These are phyloP conservation scores for Tarenaya hassleriana DNA, from an alignment of 345 rosid species.

Conservation along the genomic window DNA sequence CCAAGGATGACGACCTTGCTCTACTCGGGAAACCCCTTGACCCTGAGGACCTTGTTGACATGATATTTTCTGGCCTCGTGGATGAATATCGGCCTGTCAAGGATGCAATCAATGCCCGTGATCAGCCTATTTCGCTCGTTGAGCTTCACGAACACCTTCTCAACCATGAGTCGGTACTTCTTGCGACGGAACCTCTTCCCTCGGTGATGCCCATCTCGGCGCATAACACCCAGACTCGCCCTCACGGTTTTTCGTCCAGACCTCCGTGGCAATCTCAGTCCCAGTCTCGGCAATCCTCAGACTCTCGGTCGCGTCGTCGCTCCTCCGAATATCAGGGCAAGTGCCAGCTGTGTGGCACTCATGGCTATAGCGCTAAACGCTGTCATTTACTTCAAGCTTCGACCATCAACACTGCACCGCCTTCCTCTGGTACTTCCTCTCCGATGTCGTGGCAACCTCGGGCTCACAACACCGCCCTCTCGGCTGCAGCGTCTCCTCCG, in stretches of 20 bases:
- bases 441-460: background rate
- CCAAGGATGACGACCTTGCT: too few species aligned
- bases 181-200: background rate
- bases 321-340: background rate
- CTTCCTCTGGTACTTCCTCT: background rate
- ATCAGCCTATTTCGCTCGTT: background rate
- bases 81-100: conserved; percentile 12
- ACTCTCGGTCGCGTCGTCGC: too few species aligned
- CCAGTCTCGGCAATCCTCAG: background rate
- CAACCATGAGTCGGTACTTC: background rate
- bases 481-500: background rate
- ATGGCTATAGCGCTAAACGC: background rate
- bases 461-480: background rate
- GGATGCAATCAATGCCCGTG: background rate
- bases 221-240: too few species aligned
- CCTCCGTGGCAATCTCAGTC: too few species aligned
- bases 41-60: background rate
- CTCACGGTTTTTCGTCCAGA: too few species aligned
- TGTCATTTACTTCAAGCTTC: background rate
- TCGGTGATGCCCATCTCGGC: background rate
- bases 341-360: background rate
- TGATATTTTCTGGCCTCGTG: background rate
- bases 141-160: too few species aligned
- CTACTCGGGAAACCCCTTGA: conserved; percentile 4
- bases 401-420: too few species aligned